Percentiles rank a stretch among this genome's conserved stretches.
These are phyloP conservation scores for Melanomma pulvis-pyrius DNA, from an alignment of 495 filamentous ascomycete genomes.

Conservation along the genomic window DNA sequence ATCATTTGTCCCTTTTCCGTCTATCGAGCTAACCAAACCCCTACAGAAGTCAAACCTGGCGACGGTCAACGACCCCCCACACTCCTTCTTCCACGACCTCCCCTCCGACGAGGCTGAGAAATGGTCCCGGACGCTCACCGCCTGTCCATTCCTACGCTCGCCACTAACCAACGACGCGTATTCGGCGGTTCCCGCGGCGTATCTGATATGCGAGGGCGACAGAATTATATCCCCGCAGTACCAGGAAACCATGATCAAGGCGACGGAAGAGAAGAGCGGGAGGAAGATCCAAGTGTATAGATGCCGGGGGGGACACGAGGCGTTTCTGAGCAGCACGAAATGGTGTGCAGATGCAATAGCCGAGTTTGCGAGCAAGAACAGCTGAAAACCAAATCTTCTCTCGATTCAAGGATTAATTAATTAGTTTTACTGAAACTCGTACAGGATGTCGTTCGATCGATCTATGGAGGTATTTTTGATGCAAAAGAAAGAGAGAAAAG, in stretches of 20 bases:
- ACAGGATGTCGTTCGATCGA: too few relatives aligned
- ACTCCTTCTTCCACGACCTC: constrained; percentile 21
- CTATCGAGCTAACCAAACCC: too few relatives aligned
- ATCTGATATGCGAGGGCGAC: constrained; percentile 44
- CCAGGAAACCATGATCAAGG: constrained; percentile 4
- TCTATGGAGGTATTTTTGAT: too few relatives aligned
- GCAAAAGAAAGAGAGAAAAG: too few relatives aligned
- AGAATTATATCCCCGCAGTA: background rate
- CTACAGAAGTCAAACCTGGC: background rate
- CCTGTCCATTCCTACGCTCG: constrained; percentile 38
- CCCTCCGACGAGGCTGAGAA: background rate
- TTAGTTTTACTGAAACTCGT: too few relatives aligned
- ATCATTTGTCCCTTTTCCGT: too few relatives aligned
- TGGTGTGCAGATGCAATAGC: background rate
- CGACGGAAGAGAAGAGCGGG: background rate
- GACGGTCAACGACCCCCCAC: background rate
- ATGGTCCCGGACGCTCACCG: constrained; percentile 39
- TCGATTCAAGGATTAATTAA: too few relatives aligned
- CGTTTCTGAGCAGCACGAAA: background rate
- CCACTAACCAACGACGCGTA: constrained; percentile 46
- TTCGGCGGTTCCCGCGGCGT: constrained; percentile 43
- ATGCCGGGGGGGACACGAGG: background rate
- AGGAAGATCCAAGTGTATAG: background rate
- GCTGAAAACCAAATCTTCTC: too few relatives aligned
- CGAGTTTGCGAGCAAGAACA: too few relatives aligned